phyloP scores from a whole-genome alignment of 2,329 filamentous ascomycete species.

The Pyrenophora teres region DNA sequence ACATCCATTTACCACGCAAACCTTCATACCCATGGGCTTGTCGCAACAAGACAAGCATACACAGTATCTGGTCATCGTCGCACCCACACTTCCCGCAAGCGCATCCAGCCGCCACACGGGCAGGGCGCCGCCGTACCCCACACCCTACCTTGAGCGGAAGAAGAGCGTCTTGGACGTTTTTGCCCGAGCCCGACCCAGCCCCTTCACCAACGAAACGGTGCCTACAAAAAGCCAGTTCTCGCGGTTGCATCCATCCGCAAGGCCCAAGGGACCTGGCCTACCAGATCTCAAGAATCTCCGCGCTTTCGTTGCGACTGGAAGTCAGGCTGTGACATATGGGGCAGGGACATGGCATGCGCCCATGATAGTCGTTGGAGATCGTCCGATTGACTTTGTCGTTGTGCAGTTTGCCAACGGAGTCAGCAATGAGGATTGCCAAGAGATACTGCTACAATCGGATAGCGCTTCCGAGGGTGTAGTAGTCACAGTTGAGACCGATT shows the following conservation, averaged over 20 bases:
- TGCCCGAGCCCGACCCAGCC: conserved; percentile 48
- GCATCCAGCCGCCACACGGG: conserved; percentile 33
- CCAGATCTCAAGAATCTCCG: conserved; percentile 73
- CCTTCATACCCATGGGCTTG: conserved; percentile 78
- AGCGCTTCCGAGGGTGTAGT: conserved; percentile 42
- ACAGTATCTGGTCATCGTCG: conserved; percentile 84
- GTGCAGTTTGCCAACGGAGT: conserved; percentile 88
- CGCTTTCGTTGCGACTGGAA: conserved; percentile 78
- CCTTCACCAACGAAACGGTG: conserved; percentile 58
- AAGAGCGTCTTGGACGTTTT: conserved; percentile 48
- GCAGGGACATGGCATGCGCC: conserved; percentile 95
- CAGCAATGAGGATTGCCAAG: conserved; percentile 83
- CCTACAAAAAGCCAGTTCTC: conserved; percentile 39
- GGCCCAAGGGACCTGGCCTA: conserved; percentile 59
- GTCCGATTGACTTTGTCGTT: conserved; percentile 77
- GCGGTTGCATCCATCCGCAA: conserved; percentile 37
- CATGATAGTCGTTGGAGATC: conserved; percentile 81
- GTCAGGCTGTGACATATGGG: conserved; percentile 88
- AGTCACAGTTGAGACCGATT: conserved; percentile 41
- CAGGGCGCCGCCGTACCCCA: conserved; percentile 51
- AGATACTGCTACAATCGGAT: conserved; percentile 59
- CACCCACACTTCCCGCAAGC: conserved; percentile 69
- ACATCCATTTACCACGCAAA: conserved; percentile 93
- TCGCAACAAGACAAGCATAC: conserved; percentile 52
- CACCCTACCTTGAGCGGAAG: conserved; percentile 34